Percentiles rank a stretch among this genome's conserved stretches.
phyloP scores from a whole-genome alignment of 345 rosid species.

The Brassica rapa region DNA sequence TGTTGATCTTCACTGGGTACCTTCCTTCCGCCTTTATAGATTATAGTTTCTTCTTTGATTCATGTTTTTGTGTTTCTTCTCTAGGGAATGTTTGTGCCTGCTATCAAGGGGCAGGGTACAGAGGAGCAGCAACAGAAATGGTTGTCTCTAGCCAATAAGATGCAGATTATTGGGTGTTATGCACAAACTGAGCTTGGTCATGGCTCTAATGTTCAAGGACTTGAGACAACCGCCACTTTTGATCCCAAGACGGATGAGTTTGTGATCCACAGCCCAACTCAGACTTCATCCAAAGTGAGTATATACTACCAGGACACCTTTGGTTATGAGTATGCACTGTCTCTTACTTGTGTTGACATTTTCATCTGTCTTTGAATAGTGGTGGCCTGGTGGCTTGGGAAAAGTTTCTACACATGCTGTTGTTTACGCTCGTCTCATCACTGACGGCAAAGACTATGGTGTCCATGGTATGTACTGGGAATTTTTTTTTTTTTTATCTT shows the following conservation, averaged over 20 bases:
- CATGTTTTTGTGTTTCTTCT: conserved; percentile 12
- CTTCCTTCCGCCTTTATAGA: not conserved
- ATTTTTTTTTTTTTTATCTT: too few species aligned
- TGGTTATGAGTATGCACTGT: not conserved
- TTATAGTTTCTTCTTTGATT: not conserved
- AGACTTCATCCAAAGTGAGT: conserved; percentile 78
- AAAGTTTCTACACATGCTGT: conserved; percentile 87
- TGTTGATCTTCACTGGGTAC: conserved; percentile 96
- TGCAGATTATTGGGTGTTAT: conserved; percentile 99
- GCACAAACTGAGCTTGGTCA: conserved; percentile 99
- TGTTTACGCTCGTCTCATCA: conserved; percentile 89
- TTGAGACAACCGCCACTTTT: conserved; percentile 97
- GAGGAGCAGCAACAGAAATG: conserved; percentile 94
- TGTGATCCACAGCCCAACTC: conserved; percentile 82
- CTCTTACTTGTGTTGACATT: conserved; percentile 2
- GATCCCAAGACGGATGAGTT: conserved; percentile 93
- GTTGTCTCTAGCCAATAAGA: conserved; percentile 84
- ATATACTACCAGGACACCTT: too few species aligned
- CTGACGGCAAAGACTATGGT: conserved; percentile 76
- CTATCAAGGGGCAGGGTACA: conserved; percentile 95
- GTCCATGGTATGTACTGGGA: conserved; percentile 66
- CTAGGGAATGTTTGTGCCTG: conserved; percentile 96
- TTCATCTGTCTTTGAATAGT: conserved; percentile 47
- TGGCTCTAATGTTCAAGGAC: conserved; percentile 99
- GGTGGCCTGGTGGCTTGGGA: conserved; percentile 99